Evolutionary conservation across 2,329 filamentous ascomycete species (phyloP).

Genomic region (Zymoseptoria passerinii): DNA sequence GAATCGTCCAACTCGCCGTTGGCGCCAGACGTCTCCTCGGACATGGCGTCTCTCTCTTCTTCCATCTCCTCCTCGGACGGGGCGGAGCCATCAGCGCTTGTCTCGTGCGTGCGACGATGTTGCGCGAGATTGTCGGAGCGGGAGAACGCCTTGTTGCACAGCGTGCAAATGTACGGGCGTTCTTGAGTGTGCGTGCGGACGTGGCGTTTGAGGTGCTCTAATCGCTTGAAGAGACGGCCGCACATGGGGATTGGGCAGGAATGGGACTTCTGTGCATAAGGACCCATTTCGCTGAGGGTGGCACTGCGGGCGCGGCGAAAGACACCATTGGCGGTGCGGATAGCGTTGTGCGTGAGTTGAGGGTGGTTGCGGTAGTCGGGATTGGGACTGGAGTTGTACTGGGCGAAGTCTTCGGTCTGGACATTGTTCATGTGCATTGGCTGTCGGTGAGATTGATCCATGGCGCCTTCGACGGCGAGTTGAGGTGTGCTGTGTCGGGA

Average conservation of each 20-base stretch:
- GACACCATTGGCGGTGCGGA: conserved; percentile 59
- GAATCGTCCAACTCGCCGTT: conserved; percentile 16
- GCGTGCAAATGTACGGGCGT: conserved; percentile 92
- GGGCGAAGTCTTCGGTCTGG: conserved; percentile 61
- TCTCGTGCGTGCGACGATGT: conserved; percentile 78
- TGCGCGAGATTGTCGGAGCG: conserved; percentile 98
- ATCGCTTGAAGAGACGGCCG: conserved; percentile 92
- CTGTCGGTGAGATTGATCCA: conserved; percentile 45
- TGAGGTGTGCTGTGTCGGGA: conserved; percentile 90
- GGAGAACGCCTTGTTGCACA: conserved; percentile 98
- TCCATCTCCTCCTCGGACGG: conserved; percentile 76
- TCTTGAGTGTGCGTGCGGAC: conserved; percentile 99
- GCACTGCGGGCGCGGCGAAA: conserved; percentile 87
- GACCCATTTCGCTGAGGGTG: conserved; percentile 91
- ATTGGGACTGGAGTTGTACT: conserved; percentile 41
- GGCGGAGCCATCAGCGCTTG: conserved; percentile 54
- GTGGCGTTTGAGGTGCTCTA: conserved; percentile 98
- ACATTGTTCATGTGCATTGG: conserved; percentile 50
- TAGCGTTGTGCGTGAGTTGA: conserved; percentile 50
- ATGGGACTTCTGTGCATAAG: conserved; percentile 95
- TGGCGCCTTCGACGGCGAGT: conserved; percentile 72
- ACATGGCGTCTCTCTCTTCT: conserved; percentile 77
- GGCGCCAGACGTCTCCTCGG: conserved; percentile 63
- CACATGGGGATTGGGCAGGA: conserved; percentile 99
- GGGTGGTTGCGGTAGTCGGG: conserved; percentile 34